Conservation (phyloP, 176 grass and related monocot genomes). For the Juncus inflexus region DNA sequence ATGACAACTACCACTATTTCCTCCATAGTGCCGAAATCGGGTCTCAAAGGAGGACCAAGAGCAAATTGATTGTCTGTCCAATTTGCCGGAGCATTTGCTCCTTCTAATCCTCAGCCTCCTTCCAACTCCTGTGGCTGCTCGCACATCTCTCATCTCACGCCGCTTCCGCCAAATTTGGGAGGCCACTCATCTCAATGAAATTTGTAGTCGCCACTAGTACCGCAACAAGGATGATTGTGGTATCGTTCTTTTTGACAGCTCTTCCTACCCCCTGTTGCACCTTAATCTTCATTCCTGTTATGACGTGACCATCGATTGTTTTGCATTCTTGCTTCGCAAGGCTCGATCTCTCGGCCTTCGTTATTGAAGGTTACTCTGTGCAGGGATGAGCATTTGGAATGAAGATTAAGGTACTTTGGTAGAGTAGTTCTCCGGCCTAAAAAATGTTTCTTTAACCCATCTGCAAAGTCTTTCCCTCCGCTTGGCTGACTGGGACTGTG, state of each 20-base stretch:
- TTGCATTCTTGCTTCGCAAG: constrained; percentile 3
- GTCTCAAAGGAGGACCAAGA: background rate
- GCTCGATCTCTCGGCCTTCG: constrained; percentile 1
- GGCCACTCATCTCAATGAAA: background rate
- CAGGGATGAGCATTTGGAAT: background rate
- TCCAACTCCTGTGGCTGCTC: background rate
- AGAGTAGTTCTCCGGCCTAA: background rate
- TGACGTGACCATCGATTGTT: background rate
- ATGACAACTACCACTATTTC: background rate
- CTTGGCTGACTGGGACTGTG: background rate
- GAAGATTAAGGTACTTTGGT: too few species aligned
- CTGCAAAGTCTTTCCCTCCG: background rate
- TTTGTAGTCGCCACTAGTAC: background rate
- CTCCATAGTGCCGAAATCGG: background rate
- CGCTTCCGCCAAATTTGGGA: constrained; percentile 8
- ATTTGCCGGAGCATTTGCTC: background rate
- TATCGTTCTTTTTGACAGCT: background rate
- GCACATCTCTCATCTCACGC: constrained; percentile 1
- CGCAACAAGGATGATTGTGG: background rate
- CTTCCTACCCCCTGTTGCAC: background rate
- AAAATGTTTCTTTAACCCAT: background rate
- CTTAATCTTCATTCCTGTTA: background rate
- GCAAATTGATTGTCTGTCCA: background rate
- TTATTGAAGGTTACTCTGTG: background rate
- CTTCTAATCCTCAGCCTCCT: constrained; percentile 4